Evolutionary conservation across 2,329 filamentous ascomycete genomes (phyloP).

Genomic region (Sphaerulina populicola): DNA sequence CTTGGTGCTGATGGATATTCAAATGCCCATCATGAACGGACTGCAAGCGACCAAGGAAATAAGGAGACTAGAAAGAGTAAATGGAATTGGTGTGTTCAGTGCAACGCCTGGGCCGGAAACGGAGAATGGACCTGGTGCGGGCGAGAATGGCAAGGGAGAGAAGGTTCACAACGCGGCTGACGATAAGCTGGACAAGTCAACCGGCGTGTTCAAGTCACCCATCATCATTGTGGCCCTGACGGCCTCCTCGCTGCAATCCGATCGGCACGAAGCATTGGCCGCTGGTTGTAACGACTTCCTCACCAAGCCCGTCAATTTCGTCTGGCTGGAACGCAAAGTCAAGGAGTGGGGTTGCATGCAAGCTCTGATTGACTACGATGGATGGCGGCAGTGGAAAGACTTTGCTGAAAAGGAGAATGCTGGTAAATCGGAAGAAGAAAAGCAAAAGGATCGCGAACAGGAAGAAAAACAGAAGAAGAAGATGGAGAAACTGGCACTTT

Average conservation of each 20-base stretch:
- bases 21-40: conserved; percentile 92
- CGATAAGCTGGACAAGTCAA: conserved; percentile 59
- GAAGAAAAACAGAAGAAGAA: conserved; percentile 29
- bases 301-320: conserved; percentile 92
- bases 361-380: conserved; percentile 94
- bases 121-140: conserved; percentile 18
- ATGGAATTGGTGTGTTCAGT: conserved; percentile 83
- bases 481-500: conserved; percentile 28
- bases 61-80: conserved; percentile 75
- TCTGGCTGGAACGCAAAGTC: conserved; percentile 94
- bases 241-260: conserved; percentile 86
- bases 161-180: conserved; percentile 46
- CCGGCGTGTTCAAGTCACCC: conserved; percentile 76
- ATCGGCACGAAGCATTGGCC: conserved; percentile 86
- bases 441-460: conserved; percentile 25
- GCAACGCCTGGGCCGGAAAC: conserved; percentile 38
- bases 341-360: conserved; percentile 99
- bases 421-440: conserved; percentile 33
- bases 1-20: conserved; percentile 96
- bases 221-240: conserved; percentile 97
- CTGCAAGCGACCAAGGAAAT: conserved; percentile 94
- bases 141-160: conserved; percentile 32
- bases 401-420: conserved; percentile 42
- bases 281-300: conserved; percentile 97
- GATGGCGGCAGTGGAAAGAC: conserved; percentile 96